phyloP scores from a whole-genome alignment of 2,329 filamentous ascomycete genomes.

The Dothideomycetes sp. region DNA sequence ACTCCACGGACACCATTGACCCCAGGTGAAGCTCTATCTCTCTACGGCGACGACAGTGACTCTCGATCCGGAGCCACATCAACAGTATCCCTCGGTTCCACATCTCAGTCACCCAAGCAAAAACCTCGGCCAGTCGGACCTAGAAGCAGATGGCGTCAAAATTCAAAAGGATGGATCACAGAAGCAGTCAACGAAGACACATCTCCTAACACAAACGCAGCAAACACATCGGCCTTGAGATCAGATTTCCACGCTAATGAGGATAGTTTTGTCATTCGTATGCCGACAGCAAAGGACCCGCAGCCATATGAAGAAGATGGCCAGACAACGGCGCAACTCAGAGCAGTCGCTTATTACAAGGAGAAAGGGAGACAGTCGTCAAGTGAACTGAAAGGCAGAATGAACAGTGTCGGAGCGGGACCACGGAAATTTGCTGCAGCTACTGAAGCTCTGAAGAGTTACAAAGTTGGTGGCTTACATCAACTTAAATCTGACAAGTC shows the following conservation, averaged over 20 bases:
- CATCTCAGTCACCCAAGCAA: background rate
- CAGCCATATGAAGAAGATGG: constrained; percentile 26
- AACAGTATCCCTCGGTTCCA: background rate
- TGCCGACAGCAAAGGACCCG: constrained; percentile 28
- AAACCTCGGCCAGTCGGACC: constrained; percentile 2
- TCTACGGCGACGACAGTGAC: constrained; percentile 15
- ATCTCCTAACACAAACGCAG: constrained; percentile 10
- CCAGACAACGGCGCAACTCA: constrained; percentile 22
- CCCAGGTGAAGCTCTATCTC: constrained; percentile 24
- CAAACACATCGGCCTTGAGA: constrained; percentile 3
- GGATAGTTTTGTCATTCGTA: constrained; percentile 25
- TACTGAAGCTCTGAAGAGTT: constrained; percentile 10
- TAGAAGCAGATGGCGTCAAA: constrained; percentile 12
- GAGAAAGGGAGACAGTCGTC: constrained; percentile 22
- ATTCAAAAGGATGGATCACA: constrained; percentile 18
- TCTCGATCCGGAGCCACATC: no score
- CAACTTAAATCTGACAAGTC: no score
- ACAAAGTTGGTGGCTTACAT: constrained; percentile 1
- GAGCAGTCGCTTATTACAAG: constrained; percentile 24
- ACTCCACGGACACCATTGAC: constrained; percentile 20
- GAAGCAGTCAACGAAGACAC: constrained; percentile 12
- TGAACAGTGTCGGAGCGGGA: constrained; percentile 13
- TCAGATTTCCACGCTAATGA: constrained; percentile 11
- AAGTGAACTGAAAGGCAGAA: constrained; percentile 13
- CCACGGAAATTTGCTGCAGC: constrained; percentile 15